These are phyloP conservation scores for Lasiodiplodia sp. DNA, from an alignment of 2,329 filamentous ascomycete species.

Conservation along the genomic window DNA sequence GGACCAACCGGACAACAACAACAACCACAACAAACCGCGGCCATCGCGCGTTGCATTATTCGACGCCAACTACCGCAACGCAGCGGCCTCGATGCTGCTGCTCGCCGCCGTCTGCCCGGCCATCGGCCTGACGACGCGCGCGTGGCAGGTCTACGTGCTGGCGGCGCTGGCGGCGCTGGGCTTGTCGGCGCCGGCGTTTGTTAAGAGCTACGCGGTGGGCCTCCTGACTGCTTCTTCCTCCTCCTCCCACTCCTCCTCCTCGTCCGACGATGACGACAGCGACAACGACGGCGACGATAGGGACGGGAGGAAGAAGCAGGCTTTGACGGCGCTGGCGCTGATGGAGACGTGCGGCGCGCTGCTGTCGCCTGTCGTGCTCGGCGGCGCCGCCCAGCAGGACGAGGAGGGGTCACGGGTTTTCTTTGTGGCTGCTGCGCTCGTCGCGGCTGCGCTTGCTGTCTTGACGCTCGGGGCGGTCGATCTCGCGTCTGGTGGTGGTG, in stretches of 20 bases:
- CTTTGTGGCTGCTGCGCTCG: no score
- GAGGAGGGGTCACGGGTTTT: no score
- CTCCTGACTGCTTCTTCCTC: no score
- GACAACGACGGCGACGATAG: no score
- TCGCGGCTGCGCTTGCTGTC: no score
- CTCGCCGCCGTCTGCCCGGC: not conserved
- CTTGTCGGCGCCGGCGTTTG: not conserved
- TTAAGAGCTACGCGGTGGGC: constrained; percentile 11
- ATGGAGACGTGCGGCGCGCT: constrained; percentile 5
- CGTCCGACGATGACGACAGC: no score
- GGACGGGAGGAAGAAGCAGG: not conserved
- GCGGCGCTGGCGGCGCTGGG: not conserved
- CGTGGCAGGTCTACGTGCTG: not conserved
- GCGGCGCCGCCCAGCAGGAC: not conserved
- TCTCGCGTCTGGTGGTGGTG: no score
- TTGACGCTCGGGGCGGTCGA: no score
- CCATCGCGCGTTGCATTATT: no score
- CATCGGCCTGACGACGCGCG: not conserved
- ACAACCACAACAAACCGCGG: no score
- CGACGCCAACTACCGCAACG: not conserved
- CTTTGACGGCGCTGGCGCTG: not conserved
- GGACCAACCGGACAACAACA: not conserved
- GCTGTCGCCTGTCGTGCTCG: not conserved
- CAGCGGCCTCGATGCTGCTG: not conserved
- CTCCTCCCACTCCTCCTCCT: no score